Percentiles rank a stretch among this genome's conserved stretches.
Conservation (phyloP, 1,139 yeast genomes). For the Kodamaea sp. region DNA sequence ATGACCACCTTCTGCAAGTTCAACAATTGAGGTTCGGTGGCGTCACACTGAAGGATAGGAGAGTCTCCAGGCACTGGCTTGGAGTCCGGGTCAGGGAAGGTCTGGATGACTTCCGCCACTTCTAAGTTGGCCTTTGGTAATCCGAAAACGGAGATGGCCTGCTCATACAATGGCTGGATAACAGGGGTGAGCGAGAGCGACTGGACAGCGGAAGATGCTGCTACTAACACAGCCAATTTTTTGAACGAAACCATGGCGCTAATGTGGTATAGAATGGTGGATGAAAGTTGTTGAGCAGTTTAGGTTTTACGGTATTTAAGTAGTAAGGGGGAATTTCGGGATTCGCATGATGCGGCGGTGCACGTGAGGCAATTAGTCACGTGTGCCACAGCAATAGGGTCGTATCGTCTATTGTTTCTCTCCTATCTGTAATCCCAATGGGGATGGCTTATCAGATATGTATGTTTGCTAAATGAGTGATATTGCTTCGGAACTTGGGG, state of each 20-base stretch:
- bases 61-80: conserved; percentile 89
- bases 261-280: conserved; percentile 1
- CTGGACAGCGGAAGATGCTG: conserved; percentile 15
- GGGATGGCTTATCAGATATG: too few relatives aligned
- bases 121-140: conserved; percentile 7
- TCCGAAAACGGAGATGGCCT: conserved; percentile 22
- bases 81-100: conserved; percentile 33
- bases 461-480: too few relatives aligned
- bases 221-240: conserved; percentile 19
- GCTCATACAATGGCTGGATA: conserved; percentile 19
- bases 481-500: too few relatives aligned
- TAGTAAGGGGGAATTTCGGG: conserved; percentile 1
- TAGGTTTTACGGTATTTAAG: too few relatives aligned
- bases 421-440: too few relatives aligned
- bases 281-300: background rate
- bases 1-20: conserved; percentile 60
- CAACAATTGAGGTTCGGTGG: conserved; percentile 60
- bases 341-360: background rate
- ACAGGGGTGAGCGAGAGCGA: conserved; percentile 26
- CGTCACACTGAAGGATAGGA: conserved; percentile 78
- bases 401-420: too few relatives aligned
- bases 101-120: conserved; percentile 12
- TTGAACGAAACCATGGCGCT: conserved; percentile 30
- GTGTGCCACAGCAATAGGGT: too few relatives aligned
- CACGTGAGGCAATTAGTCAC: conserved; percentile 1